These are phyloP conservation scores for Berberis vulgaris DNA, from an alignment of 164 flowering plant species.

Conservation along the genomic window DNA sequence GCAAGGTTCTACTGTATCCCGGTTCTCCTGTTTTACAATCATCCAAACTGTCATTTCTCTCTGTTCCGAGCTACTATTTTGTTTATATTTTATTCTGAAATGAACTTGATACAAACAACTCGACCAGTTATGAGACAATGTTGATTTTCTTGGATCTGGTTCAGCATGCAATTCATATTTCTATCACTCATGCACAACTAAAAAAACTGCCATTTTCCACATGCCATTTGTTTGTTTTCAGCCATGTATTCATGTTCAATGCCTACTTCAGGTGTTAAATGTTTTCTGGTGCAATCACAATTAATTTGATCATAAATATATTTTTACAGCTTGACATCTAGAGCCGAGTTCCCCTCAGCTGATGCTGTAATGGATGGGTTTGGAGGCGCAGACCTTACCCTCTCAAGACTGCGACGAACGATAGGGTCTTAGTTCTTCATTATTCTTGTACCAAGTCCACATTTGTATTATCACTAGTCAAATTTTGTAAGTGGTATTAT, in stretches of 20 bases:
- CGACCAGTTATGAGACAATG: background rate
- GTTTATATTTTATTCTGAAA: too few species aligned
- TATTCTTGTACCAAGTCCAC: background rate
- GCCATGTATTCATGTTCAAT: background rate
- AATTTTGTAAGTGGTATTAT: too few species aligned
- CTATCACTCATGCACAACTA: background rate
- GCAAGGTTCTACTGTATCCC: too few species aligned
- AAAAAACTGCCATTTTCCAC: too few species aligned
- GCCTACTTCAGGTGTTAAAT: background rate
- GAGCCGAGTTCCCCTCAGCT: constrained; percentile 78
- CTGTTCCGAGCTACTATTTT: too few species aligned
- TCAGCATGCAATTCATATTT: background rate
- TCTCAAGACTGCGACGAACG: constrained; percentile 37
- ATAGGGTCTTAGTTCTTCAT: constrained; percentile 8
- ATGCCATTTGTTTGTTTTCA: background rate
- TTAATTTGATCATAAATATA: background rate
- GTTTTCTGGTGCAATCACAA: background rate
- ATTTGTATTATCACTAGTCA: background rate
- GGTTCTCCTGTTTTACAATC: too few species aligned
- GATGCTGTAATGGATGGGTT: constrained; percentile 69
- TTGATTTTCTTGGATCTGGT: background rate
- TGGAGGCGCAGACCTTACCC: constrained; percentile 80
- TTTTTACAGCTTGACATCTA: constrained; percentile 50
- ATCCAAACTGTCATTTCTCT: too few species aligned
- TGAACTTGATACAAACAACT: too few species aligned